These are phyloP conservation scores for Metschnikowia picachoensis DNA, from an alignment of 805 yeast species.

Conservation along the genomic window DNA sequence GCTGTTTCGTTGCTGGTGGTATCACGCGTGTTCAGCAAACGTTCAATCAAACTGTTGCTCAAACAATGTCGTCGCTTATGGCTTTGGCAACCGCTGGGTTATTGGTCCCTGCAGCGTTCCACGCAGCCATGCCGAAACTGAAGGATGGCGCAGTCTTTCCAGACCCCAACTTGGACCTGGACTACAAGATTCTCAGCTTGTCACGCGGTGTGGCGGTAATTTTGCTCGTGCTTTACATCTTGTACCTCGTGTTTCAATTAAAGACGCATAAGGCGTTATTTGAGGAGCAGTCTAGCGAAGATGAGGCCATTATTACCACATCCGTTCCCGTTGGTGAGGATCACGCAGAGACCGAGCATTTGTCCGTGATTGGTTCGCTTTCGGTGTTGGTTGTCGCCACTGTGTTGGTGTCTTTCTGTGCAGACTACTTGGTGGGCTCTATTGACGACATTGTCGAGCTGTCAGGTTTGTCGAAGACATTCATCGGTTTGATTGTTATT, in stretches of 20 bases:
- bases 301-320: conserved; percentile 38
- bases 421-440: conserved; percentile 90
- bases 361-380: conserved; percentile 54
- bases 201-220: conserved; percentile 86
- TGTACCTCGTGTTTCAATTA: conserved; percentile 84
- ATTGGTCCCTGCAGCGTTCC: conserved; percentile 94
- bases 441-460: conserved; percentile 83
- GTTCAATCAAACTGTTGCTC: conserved; percentile 96
- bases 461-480: conserved; percentile 88
- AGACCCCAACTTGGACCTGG: conserved; percentile 32
- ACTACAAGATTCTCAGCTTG: conserved; percentile 57
- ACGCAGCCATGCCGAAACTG: conserved; percentile 64
- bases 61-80: conserved; percentile 92
- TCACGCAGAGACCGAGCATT: conserved; percentile 27
- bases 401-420: conserved; percentile 72
- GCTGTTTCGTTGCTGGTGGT: conserved; percentile 93
- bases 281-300: conserved; percentile 48
- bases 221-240: conserved; percentile 67
- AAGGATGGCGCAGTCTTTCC: conserved; percentile 37
- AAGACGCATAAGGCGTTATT: conserved; percentile 78
- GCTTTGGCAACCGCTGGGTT: conserved; percentile 87
- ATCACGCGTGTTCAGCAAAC: conserved; percentile 77
- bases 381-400: conserved; percentile 61
- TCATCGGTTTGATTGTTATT: conserved; percentile 86
- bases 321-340: conserved; percentile 22